These are phyloP conservation scores for Nymphaea thermarum DNA, from an alignment of 164 flowering plant species.

Conservation along the genomic window DNA sequence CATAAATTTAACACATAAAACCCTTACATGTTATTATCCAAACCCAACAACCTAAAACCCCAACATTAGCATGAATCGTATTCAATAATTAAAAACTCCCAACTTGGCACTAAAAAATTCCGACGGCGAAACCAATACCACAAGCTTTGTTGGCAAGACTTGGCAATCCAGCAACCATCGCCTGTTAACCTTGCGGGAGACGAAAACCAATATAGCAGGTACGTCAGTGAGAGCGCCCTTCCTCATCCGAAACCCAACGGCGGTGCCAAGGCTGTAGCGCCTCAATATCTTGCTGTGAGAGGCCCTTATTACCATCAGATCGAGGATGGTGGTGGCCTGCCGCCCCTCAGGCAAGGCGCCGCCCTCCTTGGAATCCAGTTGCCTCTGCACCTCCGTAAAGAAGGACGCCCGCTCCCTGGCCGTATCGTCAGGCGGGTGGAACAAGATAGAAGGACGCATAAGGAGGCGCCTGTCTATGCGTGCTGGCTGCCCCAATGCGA, in stretches of 20 bases:
- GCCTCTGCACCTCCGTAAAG: background rate
- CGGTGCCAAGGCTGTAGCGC: slow-evolving; percentile 1
- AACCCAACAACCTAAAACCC: too few relatives aligned
- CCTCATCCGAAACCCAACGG: slow-evolving; percentile 2
- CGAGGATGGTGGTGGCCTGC: slow-evolving; percentile 1
- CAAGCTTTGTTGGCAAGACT: background rate
- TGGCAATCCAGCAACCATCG: slow-evolving; percentile 1
- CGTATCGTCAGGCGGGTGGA: slow-evolving; percentile 1
- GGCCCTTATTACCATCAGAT: slow-evolving; percentile 1
- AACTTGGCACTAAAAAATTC: too few relatives aligned
- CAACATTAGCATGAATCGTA: too few relatives aligned
- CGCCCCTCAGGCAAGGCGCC: background rate
- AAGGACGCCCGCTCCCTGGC: slow-evolving; percentile 1
- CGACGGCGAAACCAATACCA: background rate
- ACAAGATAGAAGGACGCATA: background rate
- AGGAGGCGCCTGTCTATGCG: background rate
- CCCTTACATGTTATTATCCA: too few relatives aligned
- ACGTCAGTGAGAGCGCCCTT: slow-evolving; percentile 1
- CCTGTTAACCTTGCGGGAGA: slow-evolving; percentile 1
- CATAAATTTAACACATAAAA: too few relatives aligned
- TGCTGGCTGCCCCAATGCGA: background rate
- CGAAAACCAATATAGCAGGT: background rate
- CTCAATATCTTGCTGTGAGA: slow-evolving; percentile 2
- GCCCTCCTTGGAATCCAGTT: background rate
- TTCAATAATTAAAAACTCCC: too few relatives aligned